phyloP scores from a whole-genome alignment of 2,329 filamentous ascomycete genomes.

The Phaeosphaeria sp. region DNA sequence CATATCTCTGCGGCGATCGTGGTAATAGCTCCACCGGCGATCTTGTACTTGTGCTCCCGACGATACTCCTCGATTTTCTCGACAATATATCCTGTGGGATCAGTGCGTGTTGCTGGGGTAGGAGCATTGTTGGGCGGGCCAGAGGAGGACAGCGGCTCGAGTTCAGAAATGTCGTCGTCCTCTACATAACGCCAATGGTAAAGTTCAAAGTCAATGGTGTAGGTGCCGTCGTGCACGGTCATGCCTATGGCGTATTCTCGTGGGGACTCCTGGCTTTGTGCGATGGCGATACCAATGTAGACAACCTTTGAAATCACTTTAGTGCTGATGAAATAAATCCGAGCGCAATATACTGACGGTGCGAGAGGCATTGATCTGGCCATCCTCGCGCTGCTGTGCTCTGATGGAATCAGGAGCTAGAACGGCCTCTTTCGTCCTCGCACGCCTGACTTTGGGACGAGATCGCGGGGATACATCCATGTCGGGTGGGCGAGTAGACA shows the following conservation, averaged over 20 bases:
- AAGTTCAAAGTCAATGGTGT: constrained; percentile 72
- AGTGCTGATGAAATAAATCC: not conserved
- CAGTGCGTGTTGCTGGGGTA: too few relatives aligned
- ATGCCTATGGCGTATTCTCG: constrained; percentile 56
- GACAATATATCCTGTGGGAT: constrained; percentile 66
- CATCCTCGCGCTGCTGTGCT: not conserved
- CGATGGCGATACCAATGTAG: constrained; percentile 68
- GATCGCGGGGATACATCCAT: not conserved
- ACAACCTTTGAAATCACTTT: constrained; percentile 46
- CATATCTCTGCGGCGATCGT: constrained; percentile 65
- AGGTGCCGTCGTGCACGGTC: constrained; percentile 76
- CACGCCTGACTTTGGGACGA: not conserved
- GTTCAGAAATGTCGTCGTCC: not conserved
- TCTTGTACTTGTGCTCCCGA: constrained; percentile 72
- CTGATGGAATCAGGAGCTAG: not conserved
- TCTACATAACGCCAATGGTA: not conserved
- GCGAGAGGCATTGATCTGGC: too few relatives aligned
- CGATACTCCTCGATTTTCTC: constrained; percentile 65
- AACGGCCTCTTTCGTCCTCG: not conserved
- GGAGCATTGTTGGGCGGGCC: too few relatives aligned
- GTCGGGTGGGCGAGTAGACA: not conserved
- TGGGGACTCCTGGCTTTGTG: constrained; percentile 58
- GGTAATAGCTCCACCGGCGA: constrained; percentile 76
- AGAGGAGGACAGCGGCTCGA: constrained; percentile 4
- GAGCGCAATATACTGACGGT: not conserved